Percentiles rank a stretch among this genome's conserved stretches.
phyloP scores from a whole-genome alignment of 768 basidiomycete species.

The Pleurotus salmoneostramineus region DNA sequence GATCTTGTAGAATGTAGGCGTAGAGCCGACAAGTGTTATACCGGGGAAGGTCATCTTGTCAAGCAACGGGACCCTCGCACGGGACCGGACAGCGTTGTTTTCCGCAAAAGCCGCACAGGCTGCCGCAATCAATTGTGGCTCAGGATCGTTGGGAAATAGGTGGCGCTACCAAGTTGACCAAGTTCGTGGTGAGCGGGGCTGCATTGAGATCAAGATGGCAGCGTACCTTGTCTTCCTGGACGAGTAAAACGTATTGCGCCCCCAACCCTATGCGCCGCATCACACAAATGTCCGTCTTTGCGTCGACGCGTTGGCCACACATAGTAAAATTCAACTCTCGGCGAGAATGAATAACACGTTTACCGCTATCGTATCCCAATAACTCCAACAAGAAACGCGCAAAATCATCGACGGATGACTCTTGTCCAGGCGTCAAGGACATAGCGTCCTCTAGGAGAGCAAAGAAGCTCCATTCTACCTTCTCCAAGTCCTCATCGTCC shows the following conservation, averaged over 20 bases:
- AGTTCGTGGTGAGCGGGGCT: neutral
- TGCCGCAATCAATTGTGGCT: conserved; percentile 16
- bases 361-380: conserved; percentile 13
- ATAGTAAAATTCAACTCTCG: conserved; percentile 21
- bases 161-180: neutral
- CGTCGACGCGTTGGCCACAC: conserved; percentile 20
- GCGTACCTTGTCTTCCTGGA: conserved; percentile 18
- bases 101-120: conserved; percentile 17
- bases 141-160: conserved; percentile 9
- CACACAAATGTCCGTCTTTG: conserved; percentile 27
- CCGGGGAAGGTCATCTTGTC: conserved; percentile 9
- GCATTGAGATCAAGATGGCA: neutral
- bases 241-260: conserved; percentile 14
- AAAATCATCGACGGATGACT: conserved; percentile 28
- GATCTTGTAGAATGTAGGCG: conserved; percentile 8
- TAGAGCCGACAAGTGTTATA: conserved; percentile 8
- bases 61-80: neutral
- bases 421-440: conserved; percentile 9
- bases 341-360: conserved; percentile 13
- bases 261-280: conserved; percentile 10
- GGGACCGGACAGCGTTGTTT: conserved; percentile 7
- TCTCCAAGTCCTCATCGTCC: neutral
- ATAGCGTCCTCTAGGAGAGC: conserved; percentile 21
- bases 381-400: conserved; percentile 17
- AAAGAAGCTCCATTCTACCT: conserved; percentile 10